Evolutionary conservation across 208 protist species (phyloP).

Genomic region (Acanthamoeba triangularis): DNA sequence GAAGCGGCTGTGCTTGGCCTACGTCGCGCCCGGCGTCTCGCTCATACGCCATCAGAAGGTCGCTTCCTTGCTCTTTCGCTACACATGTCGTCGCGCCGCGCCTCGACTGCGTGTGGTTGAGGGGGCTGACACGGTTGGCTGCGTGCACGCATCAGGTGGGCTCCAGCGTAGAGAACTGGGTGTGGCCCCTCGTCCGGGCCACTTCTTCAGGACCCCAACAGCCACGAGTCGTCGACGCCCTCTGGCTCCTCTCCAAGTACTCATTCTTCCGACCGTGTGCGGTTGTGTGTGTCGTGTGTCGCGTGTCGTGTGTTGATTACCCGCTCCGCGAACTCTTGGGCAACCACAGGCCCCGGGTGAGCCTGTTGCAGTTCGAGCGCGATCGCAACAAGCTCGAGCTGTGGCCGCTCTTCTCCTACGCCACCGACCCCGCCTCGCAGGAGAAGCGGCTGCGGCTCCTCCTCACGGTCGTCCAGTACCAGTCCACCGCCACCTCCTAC

Average conservation of each 20-base stretch:
- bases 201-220: neutral
- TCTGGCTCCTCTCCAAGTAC: constrained; percentile 37
- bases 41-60: neutral
- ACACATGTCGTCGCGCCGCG: no score
- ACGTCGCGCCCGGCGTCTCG: neutral
- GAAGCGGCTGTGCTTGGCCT: neutral
- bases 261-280: neutral
- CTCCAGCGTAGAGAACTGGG: neutral
- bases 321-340: no score
- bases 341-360: neutral
- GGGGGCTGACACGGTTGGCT: no score
- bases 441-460: neutral
- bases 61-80: no score
- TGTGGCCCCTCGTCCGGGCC: neutral
- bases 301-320: no score
- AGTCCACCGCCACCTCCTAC: neutral
- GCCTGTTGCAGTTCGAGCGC: constrained; percentile 8
- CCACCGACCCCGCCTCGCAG: neutral
- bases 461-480: neutral
- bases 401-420: constrained; percentile 41
- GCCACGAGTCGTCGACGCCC: neutral
- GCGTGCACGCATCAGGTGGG: neutral
- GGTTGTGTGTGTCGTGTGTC: no score
- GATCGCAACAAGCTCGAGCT: neutral
- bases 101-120: no score